Conservation (phyloP, 768 basidiomycete genomes). For the Antrodiella citrinella region DNA sequence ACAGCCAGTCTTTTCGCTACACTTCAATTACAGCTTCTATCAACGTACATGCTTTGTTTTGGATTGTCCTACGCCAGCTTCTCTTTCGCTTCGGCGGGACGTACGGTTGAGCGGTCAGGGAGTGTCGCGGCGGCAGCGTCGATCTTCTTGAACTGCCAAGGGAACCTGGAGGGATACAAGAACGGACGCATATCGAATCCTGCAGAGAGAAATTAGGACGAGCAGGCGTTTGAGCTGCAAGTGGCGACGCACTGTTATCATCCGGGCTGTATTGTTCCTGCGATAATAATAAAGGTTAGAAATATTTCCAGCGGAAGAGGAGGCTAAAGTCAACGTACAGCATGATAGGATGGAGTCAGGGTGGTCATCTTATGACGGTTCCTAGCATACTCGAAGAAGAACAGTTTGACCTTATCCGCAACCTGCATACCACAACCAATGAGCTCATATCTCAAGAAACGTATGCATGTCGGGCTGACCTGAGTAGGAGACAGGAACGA, state of each 20-base stretch:
- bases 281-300: background rate
- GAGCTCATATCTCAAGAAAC: background rate
- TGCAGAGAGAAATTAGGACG: constrained; percentile 23
- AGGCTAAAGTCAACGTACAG: constrained; percentile 42
- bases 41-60: too few species aligned
- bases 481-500: constrained; percentile 72
- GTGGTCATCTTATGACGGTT: constrained; percentile 99
- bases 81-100: constrained; percentile 21
- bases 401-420: constrained; percentile 93
- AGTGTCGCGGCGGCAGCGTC: constrained; percentile 74
- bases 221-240: constrained; percentile 6
- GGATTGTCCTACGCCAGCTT: constrained; percentile 31
- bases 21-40: too few species aligned
- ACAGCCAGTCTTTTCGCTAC: too few species aligned
- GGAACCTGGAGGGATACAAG: constrained; percentile 90
- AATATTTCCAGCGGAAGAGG: constrained; percentile 2
- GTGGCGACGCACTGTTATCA: constrained; percentile 68
- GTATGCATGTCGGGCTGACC: too few species aligned
- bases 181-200: constrained; percentile 96
- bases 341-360: constrained; percentile 88
- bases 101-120: constrained; percentile 54
- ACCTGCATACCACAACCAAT: constrained; percentile 41
- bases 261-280: constrained; percentile 96
- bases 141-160: constrained; percentile 95
- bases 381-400: constrained; percentile 94